Evolutionary conservation across 306 rosid species (phyloP).

Genomic region (Acmispon strigosus): DNA sequence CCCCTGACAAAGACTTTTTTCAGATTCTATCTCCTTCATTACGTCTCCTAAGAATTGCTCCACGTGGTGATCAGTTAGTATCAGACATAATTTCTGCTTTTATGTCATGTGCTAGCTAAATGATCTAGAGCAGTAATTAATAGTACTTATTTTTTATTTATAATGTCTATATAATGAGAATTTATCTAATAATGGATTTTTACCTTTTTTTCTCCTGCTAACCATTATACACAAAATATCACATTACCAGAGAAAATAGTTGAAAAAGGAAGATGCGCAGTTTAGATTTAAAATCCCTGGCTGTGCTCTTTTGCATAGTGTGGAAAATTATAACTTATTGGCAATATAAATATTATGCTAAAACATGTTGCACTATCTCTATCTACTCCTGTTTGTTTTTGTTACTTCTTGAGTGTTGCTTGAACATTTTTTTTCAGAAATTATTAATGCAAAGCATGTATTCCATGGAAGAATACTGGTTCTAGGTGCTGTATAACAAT

Average conservation of each 20-base stretch:
- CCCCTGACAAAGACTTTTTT: conserved; percentile 97
- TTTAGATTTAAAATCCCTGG: background rate
- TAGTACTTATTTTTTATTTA: background rate
- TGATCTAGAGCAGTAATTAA: conserved; percentile 8
- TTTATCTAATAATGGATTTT: background rate
- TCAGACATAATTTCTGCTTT: conserved; percentile 12
- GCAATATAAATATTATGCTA: background rate
- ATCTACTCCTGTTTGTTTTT: background rate
- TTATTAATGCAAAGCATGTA: background rate
- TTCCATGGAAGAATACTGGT: background rate
- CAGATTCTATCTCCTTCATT: conserved; percentile 89
- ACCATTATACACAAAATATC: background rate
- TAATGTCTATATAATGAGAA: background rate
- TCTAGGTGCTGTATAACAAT: background rate
- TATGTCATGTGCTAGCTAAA: background rate
- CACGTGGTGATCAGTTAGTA: conserved; percentile 92
- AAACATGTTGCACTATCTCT: background rate
- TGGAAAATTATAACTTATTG: background rate
- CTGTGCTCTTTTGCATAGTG: background rate
- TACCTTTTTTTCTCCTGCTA: background rate
- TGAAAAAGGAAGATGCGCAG: background rate
- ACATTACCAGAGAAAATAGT: background rate
- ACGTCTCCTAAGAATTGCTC: conserved; percentile 91
- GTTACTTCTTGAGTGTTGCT: conserved; percentile 1
- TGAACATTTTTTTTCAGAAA: background rate